Conservation (phyloP, 106 monocot genomes). For the Allium sativum region DNA sequence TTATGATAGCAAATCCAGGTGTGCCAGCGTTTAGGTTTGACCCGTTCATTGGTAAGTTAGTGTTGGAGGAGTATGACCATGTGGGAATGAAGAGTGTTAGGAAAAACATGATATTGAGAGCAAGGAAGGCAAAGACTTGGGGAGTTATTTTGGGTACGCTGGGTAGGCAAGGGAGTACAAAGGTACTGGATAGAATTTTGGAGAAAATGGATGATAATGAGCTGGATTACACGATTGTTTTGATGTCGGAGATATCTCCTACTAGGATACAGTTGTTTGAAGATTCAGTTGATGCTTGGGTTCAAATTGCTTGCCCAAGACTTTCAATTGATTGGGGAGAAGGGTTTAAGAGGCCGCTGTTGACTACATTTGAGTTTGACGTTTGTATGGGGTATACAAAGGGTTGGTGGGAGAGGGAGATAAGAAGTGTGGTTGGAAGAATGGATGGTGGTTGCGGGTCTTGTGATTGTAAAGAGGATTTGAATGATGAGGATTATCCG, state of each 20-base stretch:
- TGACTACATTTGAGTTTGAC: conserved; percentile 94
- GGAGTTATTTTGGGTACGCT: conserved; percentile 82
- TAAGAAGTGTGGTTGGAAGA: neutral
- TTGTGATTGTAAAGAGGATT: conserved; percentile 13
- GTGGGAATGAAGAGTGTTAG: conserved; percentile 76
- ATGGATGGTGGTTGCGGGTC: conserved; percentile 21
- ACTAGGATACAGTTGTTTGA: conserved; percentile 66
- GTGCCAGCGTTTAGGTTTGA: conserved; percentile 79
- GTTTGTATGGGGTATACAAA: conserved; percentile 64
- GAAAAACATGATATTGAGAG: conserved; percentile 46
- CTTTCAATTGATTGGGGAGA: conserved; percentile 98
- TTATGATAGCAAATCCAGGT: conserved; percentile 93
- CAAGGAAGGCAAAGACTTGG: conserved; percentile 64
- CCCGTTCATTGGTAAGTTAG: conserved; percentile 58
- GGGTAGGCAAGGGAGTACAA: conserved; percentile 83
- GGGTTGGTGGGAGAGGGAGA: conserved; percentile 90
- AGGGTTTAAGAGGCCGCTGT: conserved; percentile 72
- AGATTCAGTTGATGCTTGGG: conserved; percentile 95
- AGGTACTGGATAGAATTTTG: conserved; percentile 59
- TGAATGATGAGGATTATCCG: conserved; percentile 49
- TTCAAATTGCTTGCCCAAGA: conserved; percentile 94
- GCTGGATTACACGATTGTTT: conserved; percentile 69
- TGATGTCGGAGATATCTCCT: conserved; percentile 93
- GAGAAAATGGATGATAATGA: conserved; percentile 75
- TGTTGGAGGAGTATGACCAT: conserved; percentile 83